Base-by-base conservation (phyloP, 2,329 filamentous ascomycete species). In the Alternaria longipes region DNA sequence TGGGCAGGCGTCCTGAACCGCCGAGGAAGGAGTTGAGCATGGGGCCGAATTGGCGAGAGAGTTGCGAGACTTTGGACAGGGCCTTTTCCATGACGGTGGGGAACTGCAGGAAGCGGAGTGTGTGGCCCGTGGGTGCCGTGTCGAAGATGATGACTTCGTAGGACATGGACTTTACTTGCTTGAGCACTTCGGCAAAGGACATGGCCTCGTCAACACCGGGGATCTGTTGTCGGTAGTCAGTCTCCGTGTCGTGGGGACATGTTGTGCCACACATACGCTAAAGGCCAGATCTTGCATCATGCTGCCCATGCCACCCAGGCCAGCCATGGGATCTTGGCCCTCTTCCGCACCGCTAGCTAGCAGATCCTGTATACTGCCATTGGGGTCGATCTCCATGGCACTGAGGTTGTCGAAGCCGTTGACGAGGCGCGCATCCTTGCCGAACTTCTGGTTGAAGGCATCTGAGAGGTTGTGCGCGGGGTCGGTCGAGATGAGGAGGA, bases 121-220 rank as follows among this genome's bases (percentile, higher is more conserved):
- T 99, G 86, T 99, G 95, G 70, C 95, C 95, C 16, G 95, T 99
- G 16, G 95, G 95, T 4, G 95, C 95, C 34, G 95, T 99, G 81
- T 99, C 95, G 87, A 99, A 99, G 80, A 99, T 92, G 83, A 99
- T 98, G 75, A 94, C 93, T 81, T 98, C 95, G 87, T 99, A 99
- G 51, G 93, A 97, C 78, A 98, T 91, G 41, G 93, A 97, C 83
- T 98, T 98, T 83, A 99, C 95, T 82, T 99, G 95, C 82, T 99
- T 99, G 75, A 99, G 87, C 67, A 99, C 95, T 84, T 99, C 95
- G 79, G 95, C 95, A 78, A 99, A 99, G 59, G 94, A 97, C 95
- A 99, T 99, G 80, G 95, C 95, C 82, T 99, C 95, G 79, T 99
- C 95, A 65, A 99, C 97, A 82, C 95, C 95, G 18, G 95, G 95